These are phyloP conservation scores for Diutina rugosa DNA, from an alignment of 1,139 yeast genomes.

Conservation along the genomic window DNA sequence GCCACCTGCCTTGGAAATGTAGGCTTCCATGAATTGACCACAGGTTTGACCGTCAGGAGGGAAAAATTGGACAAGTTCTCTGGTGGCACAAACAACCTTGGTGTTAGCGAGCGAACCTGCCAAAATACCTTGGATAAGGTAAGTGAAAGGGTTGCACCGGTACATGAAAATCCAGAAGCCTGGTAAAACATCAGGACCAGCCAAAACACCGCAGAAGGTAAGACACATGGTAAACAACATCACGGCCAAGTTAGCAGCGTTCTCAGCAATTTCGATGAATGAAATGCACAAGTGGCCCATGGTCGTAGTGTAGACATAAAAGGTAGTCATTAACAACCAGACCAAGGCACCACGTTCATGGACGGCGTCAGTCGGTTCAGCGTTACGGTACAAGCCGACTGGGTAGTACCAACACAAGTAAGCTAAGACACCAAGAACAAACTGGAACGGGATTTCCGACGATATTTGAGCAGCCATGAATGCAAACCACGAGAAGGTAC, in stretches of 20 bases:
- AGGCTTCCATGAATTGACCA: slow-evolving; percentile 47
- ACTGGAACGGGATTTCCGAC: slow-evolving; percentile 4
- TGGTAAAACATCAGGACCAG: slow-evolving; percentile 32
- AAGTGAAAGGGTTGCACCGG: slow-evolving; percentile 41
- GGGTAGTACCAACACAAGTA: slow-evolving; percentile 78
- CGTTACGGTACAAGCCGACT: slow-evolving; percentile 52
- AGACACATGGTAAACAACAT: slow-evolving; percentile 24
- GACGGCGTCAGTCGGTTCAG: slow-evolving; percentile 13
- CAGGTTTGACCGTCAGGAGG: slow-evolving; percentile 43
- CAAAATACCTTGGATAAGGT: slow-evolving; percentile 39
- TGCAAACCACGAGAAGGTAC: slow-evolving; percentile 1
- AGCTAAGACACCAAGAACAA: slow-evolving; percentile 48
- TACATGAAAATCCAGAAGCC: slow-evolving; percentile 49
- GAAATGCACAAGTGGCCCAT: slow-evolving; percentile 27
- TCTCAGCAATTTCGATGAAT: slow-evolving; percentile 25
- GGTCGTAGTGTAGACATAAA: slow-evolving; percentile 33
- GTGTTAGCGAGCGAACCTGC: slow-evolving; percentile 28
- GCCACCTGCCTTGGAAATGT: slow-evolving; percentile 33
- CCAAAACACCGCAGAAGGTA: slow-evolving; percentile 47
- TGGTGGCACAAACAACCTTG: slow-evolving; percentile 32
- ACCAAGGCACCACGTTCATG: slow-evolving; percentile 7
- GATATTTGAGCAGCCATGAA: slow-evolving; percentile 1
- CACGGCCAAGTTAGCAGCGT: slow-evolving; percentile 32
- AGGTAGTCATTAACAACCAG: slow-evolving; percentile 23
- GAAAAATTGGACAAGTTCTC: slow-evolving; percentile 36